These are phyloP conservation scores for Colletotrichum liaoningense DNA, from an alignment of 2,329 filamentous ascomycete genomes.

Conservation along the genomic window DNA sequence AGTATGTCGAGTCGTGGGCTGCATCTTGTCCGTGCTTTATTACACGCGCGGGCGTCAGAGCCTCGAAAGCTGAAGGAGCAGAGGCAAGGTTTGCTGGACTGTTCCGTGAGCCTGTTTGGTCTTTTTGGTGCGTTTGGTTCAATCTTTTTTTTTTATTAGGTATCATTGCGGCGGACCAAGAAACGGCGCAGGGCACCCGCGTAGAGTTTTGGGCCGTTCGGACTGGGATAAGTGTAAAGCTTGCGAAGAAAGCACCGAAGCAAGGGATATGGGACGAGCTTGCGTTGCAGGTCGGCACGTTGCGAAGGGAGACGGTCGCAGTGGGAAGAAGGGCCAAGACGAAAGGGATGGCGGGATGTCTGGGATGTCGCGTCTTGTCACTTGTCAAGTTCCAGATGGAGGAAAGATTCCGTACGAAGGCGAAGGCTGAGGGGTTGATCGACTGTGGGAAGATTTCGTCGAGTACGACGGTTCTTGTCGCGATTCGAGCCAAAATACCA, in stretches of 20 bases:
- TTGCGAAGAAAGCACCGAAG: background rate
- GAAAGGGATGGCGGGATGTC: constrained; percentile 16
- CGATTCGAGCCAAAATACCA: constrained; percentile 5
- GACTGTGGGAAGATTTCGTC: background rate
- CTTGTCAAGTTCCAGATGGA: constrained; percentile 31
- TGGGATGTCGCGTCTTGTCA: constrained; percentile 30
- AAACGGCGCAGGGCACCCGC: background rate
- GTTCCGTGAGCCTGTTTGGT: constrained; percentile 2
- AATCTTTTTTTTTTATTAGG: background rate
- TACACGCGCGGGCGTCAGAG: background rate
- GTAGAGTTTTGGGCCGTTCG: background rate
- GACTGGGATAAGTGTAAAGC: background rate
- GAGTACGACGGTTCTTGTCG: background rate
- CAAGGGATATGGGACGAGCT: constrained; percentile 13
- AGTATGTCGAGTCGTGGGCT: constrained; percentile 29
- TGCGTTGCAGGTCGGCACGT: background rate
- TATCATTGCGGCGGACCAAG: background rate
- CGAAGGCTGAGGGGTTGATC: background rate
- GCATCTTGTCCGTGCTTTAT: background rate
- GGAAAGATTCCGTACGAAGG: background rate
- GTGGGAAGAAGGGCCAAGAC: background rate
- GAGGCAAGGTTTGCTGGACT: constrained; percentile 26
- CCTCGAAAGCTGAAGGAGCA: background rate
- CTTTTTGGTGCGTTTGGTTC: background rate
- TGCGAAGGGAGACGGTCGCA: background rate